Conservation (phyloP, 495 filamentous ascomycete genomes). For the Trichocladium uniseriatum region DNA sequence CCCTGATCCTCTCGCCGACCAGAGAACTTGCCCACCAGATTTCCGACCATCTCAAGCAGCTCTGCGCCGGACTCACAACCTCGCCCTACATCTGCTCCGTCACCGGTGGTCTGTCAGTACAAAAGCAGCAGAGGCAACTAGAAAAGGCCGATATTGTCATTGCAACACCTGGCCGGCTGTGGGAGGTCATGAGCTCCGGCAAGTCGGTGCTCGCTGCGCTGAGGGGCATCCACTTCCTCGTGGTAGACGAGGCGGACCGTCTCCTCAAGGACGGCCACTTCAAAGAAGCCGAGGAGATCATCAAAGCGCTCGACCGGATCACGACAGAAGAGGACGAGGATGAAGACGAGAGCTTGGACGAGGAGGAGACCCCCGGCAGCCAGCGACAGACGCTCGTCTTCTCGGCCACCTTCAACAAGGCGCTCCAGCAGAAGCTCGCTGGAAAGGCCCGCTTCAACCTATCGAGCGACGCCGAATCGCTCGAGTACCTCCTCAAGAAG, state of each 20-base stretch:
- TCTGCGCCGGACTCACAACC: constrained; percentile 53
- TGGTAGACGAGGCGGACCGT: constrained; percentile 91
- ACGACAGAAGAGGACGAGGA: constrained; percentile 23
- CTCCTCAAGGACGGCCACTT: constrained; percentile 89
- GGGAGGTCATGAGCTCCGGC: constrained; percentile 77
- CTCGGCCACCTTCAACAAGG: constrained; percentile 89
- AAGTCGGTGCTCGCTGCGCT: constrained; percentile 49
- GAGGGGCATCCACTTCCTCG: constrained; percentile 64
- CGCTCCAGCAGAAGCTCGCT: constrained; percentile 78
- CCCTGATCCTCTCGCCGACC: constrained; percentile 85
- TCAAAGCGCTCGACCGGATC: constrained; percentile 59
- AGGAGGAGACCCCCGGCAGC: constrained; percentile 16
- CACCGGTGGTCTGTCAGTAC: constrained; percentile 82
- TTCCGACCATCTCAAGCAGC: constrained; percentile 62
- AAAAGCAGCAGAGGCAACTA: constrained; percentile 83
- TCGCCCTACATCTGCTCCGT: constrained; percentile 66
- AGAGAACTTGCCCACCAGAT: constrained; percentile 91
- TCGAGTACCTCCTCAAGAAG: constrained; percentile 87
- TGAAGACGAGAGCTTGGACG: constrained; percentile 26
- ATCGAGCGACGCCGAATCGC: constrained; percentile 64
- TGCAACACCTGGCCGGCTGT: constrained; percentile 84
- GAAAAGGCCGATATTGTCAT: constrained; percentile 74
- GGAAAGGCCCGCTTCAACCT: constrained; percentile 61
- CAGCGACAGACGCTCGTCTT: constrained; percentile 88
- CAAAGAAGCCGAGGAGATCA: constrained; percentile 82